A percentile compares a stretch with the other conserved stretches of the same genome.
Evolutionary conservation across 306 rosid species (phyloP).

Genomic region (Trifolium dubium): DNA sequence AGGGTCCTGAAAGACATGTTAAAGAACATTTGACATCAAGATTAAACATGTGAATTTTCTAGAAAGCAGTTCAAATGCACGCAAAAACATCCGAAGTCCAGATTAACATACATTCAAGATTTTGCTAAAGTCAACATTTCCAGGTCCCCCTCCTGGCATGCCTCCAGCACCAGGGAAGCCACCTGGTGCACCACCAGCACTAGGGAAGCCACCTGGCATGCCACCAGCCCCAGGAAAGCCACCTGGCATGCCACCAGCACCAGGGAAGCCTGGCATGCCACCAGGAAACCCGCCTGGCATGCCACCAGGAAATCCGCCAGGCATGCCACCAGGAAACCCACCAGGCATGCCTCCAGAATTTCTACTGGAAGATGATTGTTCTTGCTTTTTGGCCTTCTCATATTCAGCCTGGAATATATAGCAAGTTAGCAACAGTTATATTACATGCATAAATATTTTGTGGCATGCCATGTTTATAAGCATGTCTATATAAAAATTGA

Average conservation of each 20-base stretch:
- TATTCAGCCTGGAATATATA: slow-evolving; percentile 70
- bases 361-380: slow-evolving; percentile 77
- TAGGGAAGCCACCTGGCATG: slow-evolving; percentile 60
- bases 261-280: slow-evolving; percentile 50
- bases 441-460: slow-evolving; percentile 16
- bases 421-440: slow-evolving; percentile 36
- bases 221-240: slow-evolving; percentile 26
- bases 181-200: slow-evolving; percentile 53
- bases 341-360: slow-evolving; percentile 76
- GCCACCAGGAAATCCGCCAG: slow-evolving; percentile 59
- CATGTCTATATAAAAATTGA: slow-evolving; percentile 22
- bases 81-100: background rate
- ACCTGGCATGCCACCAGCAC: slow-evolving; percentile 47
- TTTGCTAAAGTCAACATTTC: slow-evolving; percentile 89
- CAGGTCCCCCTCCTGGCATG: slow-evolving; percentile 78
- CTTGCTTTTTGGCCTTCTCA: slow-evolving; percentile 86
- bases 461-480: background rate
- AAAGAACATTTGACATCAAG: slow-evolving; percentile 21
- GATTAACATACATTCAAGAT: slow-evolving; percentile 72
- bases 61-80: slow-evolving; percentile 13
- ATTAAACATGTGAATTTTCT: background rate
- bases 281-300: slow-evolving; percentile 63
- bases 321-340: slow-evolving; percentile 62
- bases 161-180: slow-evolving; percentile 56
- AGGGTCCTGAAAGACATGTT: slow-evolving; percentile 64